Evolutionary conservation across 768 basidiomycete genomes (phyloP).

Genomic region (Hypholoma sublateritium): DNA sequence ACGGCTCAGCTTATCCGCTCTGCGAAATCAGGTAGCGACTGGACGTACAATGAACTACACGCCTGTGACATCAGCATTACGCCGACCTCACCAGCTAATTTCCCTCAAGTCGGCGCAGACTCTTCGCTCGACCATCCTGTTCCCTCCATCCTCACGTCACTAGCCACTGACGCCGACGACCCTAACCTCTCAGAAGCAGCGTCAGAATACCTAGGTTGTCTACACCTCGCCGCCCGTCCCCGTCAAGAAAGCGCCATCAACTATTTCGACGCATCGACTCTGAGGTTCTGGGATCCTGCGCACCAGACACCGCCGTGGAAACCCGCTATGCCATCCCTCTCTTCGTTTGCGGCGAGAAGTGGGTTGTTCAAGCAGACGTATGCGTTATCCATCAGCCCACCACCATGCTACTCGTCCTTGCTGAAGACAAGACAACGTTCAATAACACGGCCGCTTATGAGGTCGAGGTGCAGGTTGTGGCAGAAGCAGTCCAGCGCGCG

Average conservation of each 20-base stretch:
- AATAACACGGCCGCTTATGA: conserved; percentile 13
- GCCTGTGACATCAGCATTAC: conserved; percentile 26
- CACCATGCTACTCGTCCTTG: conserved; percentile 25
- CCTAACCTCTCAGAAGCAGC: conserved; percentile 18
- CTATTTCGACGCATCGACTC: conserved; percentile 23
- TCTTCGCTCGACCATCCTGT: conserved; percentile 25
- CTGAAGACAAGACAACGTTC: conserved; percentile 18
- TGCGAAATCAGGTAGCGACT: conserved; percentile 23
- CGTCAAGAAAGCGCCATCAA: conserved; percentile 19
- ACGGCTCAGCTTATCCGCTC: conserved; percentile 23
- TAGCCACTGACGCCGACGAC: conserved; percentile 6
- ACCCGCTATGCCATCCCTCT: conserved; percentile 25
- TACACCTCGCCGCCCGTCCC: conserved; percentile 19
- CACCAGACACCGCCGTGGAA: conserved; percentile 5
- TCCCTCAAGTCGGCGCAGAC: conserved; percentile 21
- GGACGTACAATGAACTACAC: conserved; percentile 19
- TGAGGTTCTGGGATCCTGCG: conserved; percentile 23
- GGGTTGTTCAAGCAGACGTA: conserved; percentile 23
- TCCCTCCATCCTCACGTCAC: conserved; percentile 20
- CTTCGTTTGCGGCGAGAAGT: conserved; percentile 26
- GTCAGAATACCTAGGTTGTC: conserved; percentile 20
- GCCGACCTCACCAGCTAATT: conserved; percentile 10
- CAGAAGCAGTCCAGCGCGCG: conserved; percentile 20
- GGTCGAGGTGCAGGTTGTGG: conserved; percentile 23
- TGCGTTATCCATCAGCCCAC: conserved; percentile 24